Percentiles rank a stretch among this genome's conserved stretches.
Evolutionary conservation across 148 eudicot genomes (phyloP).

Genomic region (Suaeda aralocaspica): DNA sequence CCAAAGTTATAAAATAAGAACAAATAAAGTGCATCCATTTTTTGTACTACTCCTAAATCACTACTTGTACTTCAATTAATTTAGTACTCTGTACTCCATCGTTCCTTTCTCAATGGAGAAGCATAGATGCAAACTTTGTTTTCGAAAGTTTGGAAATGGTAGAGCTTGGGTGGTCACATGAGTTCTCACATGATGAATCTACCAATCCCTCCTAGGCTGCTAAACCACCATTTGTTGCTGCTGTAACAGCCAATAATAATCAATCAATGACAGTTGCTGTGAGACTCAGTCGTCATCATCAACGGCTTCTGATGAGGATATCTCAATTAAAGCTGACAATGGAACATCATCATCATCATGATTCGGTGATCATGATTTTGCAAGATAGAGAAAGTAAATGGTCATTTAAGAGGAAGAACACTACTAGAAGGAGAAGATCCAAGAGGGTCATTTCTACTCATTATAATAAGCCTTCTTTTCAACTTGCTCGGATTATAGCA

Average conservation of each 20-base stretch:
- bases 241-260: too few species aligned
- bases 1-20: too few species aligned
- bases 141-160: slow-evolving; percentile 50
- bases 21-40: neutral
- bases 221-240: neutral
- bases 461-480: slow-evolving; percentile 26
- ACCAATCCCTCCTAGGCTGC: slow-evolving; percentile 19
- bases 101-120: slow-evolving; percentile 39
- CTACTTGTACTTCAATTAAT: too few species aligned
- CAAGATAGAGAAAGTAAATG: slow-evolving; percentile 38
- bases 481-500: neutral
- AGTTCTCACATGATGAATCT: slow-evolving; percentile 66
- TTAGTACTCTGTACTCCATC: neutral
- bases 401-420: slow-evolving; percentile 37
- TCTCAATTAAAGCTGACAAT: too few species aligned
- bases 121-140: slow-evolving; percentile 63
- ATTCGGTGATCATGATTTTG: slow-evolving; percentile 33
- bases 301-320: slow-evolving; percentile 2
- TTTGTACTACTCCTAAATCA: neutral
- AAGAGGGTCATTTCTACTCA: slow-evolving; percentile 35
- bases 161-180: slow-evolving; percentile 94
- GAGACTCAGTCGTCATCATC: slow-evolving; percentile 15
- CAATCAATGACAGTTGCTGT: neutral
- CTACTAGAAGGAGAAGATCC: slow-evolving; percentile 39
- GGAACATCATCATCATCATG: slow-evolving; percentile 22